phyloP scores from a whole-genome alignment of 805 yeast species.

The Zygosaccharomyces rouxii region DNA sequence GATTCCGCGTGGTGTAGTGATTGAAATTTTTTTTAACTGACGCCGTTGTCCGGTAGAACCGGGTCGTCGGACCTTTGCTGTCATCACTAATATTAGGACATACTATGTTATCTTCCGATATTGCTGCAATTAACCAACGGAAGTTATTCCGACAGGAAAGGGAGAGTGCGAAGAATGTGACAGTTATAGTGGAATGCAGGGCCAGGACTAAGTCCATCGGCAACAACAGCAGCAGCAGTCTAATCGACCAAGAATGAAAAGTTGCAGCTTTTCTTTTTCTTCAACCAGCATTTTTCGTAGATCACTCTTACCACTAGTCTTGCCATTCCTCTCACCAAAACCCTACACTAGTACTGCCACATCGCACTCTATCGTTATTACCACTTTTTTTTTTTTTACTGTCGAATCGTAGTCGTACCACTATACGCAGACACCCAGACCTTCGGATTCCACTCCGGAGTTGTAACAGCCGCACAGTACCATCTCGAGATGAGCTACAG shows the following conservation, averaged over 20 bases:
- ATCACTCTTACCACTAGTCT: too few species aligned
- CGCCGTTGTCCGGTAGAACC: background rate
- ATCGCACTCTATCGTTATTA: background rate
- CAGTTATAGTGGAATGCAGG: background rate
- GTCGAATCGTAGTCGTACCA: background rate
- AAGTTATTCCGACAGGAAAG: background rate
- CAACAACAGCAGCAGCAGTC: background rate
- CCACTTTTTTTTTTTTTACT: too few species aligned
- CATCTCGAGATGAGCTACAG: slow-evolving; percentile 1
- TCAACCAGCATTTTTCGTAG: background rate
- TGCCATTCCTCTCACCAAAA: too few species aligned
- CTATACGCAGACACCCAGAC: background rate
- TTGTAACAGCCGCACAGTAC: background rate
- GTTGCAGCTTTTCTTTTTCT: background rate
- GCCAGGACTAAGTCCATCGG: background rate
- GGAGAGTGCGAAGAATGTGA: background rate
- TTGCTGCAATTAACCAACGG: background rate
- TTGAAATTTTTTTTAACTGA: background rate
- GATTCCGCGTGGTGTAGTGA: background rate
- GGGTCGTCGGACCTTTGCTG: background rate
- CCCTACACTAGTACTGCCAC: background rate
- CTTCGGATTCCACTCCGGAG: slow-evolving; percentile 2
- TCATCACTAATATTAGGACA: too few species aligned
- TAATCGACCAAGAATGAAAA: too few species aligned
- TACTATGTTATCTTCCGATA: background rate